A percentile compares a stretch with the other conserved stretches of the same genome.
Conservation (phyloP, 129 eudicot species). For the Flaveria ramosissima region DNA sequence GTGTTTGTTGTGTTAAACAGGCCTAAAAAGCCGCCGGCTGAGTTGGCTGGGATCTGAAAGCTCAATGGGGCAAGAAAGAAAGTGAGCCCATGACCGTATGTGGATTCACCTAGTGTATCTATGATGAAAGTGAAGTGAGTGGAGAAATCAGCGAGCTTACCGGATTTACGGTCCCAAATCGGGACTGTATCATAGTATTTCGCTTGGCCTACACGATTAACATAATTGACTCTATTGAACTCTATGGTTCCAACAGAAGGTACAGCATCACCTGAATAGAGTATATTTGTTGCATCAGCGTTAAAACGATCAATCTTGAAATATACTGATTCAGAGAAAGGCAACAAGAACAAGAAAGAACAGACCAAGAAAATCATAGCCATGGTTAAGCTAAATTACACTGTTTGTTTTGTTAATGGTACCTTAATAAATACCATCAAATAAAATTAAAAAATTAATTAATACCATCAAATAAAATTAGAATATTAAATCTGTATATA, state of each 20-base stretch:
- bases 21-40: slow-evolving; percentile 56
- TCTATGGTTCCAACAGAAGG: slow-evolving; percentile 48
- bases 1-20: slow-evolving; percentile 43
- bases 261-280: slow-evolving; percentile 47
- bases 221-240: slow-evolving; percentile 29
- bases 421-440: too few species aligned
- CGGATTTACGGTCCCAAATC: slow-evolving; percentile 43
- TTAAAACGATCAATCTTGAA: slow-evolving; percentile 41
- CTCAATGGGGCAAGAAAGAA: slow-evolving; percentile 55
- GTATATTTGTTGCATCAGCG: slow-evolving; percentile 31
- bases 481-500: too few species aligned
- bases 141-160: slow-evolving; percentile 43
- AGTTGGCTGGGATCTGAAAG: slow-evolving; percentile 51
- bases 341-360: slow-evolving; percentile 19
- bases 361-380: slow-evolving; percentile 24
- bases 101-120: not conserved
- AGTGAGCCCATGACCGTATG: slow-evolving; percentile 44
- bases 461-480: not conserved
- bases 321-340: slow-evolving; percentile 36
- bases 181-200: slow-evolving; percentile 39
- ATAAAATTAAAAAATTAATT: not conserved
- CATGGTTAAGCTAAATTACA: slow-evolving; percentile 17
- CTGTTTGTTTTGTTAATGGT: too few species aligned
- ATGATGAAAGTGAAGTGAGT: slow-evolving; percentile 49
- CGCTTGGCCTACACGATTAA: slow-evolving; percentile 43